Evolutionary conservation across 108 stramenopile genomes (phyloP).

Genomic region (Pseudonitzschia multiseries): DNA sequence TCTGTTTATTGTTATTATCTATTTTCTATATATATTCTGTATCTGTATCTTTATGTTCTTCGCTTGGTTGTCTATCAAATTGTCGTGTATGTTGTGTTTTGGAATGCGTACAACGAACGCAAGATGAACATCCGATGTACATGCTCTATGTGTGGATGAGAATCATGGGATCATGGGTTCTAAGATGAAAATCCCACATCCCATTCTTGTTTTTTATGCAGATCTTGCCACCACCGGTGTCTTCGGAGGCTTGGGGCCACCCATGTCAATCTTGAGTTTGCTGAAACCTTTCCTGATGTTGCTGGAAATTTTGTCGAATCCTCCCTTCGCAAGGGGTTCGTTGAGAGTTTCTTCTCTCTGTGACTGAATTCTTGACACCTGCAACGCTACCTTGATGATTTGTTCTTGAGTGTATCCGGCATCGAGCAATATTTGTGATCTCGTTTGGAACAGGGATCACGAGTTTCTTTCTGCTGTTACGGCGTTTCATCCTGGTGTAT

Average conservation of each 20-base stretch:
- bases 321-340: background rate
- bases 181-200: background rate
- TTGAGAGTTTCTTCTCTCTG: constrained; percentile 22
- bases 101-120: background rate
- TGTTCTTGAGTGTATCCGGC: constrained; percentile 29
- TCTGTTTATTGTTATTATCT: too few species aligned
- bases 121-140: background rate
- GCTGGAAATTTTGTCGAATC: constrained; percentile 6
- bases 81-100: background rate
- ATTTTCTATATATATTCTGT: too few species aligned
- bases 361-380: constrained; percentile 26
- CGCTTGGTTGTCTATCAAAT: background rate
- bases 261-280: background rate
- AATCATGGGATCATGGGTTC: too few species aligned
- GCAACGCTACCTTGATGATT: constrained; percentile 14
- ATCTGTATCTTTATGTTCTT: too few species aligned
- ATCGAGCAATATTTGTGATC: constrained; percentile 24
- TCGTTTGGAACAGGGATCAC: constrained; percentile 30
- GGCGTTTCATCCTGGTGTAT: constrained; percentile 9
- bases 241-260: constrained; percentile 12
- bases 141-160: background rate
- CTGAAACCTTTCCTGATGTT: background rate
- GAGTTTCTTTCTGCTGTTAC: constrained; percentile 21
- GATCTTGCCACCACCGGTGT: constrained; percentile 22
- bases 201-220: constrained; percentile 12